These are phyloP conservation scores for Ophiognomonia clavigignenti-juglandacearum DNA, from an alignment of 2,329 filamentous ascomycete species.

Conservation along the genomic window DNA sequence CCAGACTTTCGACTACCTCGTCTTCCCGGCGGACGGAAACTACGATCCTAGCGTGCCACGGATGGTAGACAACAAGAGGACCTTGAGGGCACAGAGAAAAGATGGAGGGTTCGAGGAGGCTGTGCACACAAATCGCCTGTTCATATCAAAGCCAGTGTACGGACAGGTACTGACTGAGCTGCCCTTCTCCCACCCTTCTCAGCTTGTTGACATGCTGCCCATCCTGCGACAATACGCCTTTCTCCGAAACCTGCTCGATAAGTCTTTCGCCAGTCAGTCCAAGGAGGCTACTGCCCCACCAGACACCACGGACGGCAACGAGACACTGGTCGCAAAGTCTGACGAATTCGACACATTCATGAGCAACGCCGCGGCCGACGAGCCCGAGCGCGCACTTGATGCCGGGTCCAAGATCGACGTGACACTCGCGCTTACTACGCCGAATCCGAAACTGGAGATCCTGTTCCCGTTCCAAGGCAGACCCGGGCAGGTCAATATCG, in stretches of 20 bases:
- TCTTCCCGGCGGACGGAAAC: slow-evolving; percentile 47
- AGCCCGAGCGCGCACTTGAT: slow-evolving; percentile 5
- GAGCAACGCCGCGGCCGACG: slow-evolving; percentile 7
- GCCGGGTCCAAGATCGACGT: slow-evolving; percentile 41
- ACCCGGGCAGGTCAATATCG: slow-evolving; percentile 51
- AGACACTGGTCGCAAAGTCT: slow-evolving; percentile 11
- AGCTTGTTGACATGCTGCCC: slow-evolving; percentile 70
- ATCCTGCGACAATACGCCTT: slow-evolving; percentile 71
- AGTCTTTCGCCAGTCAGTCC: slow-evolving; percentile 46
- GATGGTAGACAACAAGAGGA: slow-evolving; percentile 45
- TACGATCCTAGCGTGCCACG: slow-evolving; percentile 56
- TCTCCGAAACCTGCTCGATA: slow-evolving; percentile 58
- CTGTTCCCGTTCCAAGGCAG: slow-evolving; percentile 46
- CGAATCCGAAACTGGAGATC: slow-evolving; percentile 44
- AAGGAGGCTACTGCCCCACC: slow-evolving; percentile 17
- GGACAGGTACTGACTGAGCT: slow-evolving; percentile 62
- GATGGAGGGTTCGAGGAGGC: slow-evolving; percentile 26
- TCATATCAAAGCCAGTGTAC: slow-evolving; percentile 69
- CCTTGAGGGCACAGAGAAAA: slow-evolving; percentile 37
- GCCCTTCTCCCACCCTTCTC: slow-evolving; percentile 72
- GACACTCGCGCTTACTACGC: slow-evolving; percentile 39
- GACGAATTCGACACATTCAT: slow-evolving; percentile 15
- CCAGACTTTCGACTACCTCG: slow-evolving; percentile 52
- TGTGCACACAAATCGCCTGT: slow-evolving; percentile 55
- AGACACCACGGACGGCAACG: slow-evolving; percentile 10